These are phyloP conservation scores for Coniosporium tulheliwenetii DNA, from an alignment of 2,329 filamentous ascomycete genomes.

Conservation along the genomic window DNA sequence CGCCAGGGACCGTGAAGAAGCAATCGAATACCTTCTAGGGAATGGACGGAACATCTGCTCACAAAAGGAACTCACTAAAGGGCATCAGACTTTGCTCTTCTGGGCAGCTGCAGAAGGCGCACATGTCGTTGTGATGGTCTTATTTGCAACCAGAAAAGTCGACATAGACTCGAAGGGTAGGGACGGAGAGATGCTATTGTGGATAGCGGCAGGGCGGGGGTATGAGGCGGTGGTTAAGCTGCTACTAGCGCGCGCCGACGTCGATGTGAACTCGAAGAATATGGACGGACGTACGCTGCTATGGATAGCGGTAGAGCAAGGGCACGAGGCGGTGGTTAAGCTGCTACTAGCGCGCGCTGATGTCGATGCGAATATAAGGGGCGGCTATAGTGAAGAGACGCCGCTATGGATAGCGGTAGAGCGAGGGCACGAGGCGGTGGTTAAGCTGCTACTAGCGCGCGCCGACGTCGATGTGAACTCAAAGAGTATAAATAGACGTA, in stretches of 20 bases:
- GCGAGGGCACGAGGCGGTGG: background rate
- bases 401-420: background rate
- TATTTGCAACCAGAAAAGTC: too few relatives aligned
- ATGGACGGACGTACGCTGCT: background rate
- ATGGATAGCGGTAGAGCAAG: background rate
- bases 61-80: too few relatives aligned
- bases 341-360: background rate
- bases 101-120: too few relatives aligned
- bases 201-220: background rate
- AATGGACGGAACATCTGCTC: too few relatives aligned
- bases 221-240: background rate
- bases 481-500: too few relatives aligned
- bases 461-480: background rate
- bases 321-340: background rate
- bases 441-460: background rate
- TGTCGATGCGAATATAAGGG: background rate
- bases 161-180: background rate
- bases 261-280: conserved; percentile 1
- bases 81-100: too few relatives aligned
- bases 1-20: too few relatives aligned
- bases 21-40: too few relatives aligned
- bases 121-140: too few relatives aligned
- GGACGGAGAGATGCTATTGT: background rate
- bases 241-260: background rate
- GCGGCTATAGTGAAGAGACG: background rate